Evolutionary conservation across 2,329 filamentous ascomycete genomes (phyloP).

Genomic region (Fusarium xylarioides): DNA sequence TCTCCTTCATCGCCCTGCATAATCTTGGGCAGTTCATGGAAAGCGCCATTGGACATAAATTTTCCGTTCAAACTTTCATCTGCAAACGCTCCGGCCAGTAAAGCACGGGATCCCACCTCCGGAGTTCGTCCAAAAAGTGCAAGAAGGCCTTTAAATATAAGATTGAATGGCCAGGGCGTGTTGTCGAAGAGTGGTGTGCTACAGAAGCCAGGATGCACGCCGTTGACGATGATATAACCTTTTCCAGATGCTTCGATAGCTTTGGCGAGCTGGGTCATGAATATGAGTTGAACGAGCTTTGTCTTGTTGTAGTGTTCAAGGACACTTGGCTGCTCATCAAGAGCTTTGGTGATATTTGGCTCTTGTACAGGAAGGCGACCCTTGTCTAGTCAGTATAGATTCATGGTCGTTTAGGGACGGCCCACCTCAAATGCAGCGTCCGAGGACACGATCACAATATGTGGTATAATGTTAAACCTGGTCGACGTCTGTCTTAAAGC

Average conservation of each 20-base stretch:
- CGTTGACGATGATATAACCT: conserved; percentile 51
- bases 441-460: conserved; percentile 52
- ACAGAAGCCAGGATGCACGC: conserved; percentile 54
- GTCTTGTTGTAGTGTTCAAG: conserved; percentile 42
- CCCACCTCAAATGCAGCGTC: conserved; percentile 41
- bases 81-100: conserved; percentile 50
- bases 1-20: conserved; percentile 50
- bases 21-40: conserved; percentile 34
- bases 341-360: conserved; percentile 46
- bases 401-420: neutral
- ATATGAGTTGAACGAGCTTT: conserved; percentile 46
- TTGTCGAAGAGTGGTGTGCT: conserved; percentile 51
- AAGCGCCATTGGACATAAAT: conserved; percentile 50
- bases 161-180: conserved; percentile 43
- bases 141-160: conserved; percentile 23
- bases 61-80: conserved; percentile 52
- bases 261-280: conserved; percentile 47
- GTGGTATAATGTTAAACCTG: conserved; percentile 47
- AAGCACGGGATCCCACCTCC: conserved; percentile 52
- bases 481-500: conserved; percentile 49
- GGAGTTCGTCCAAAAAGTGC: conserved; percentile 47
- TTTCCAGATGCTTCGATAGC: conserved; percentile 43
- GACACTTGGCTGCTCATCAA: conserved; percentile 39
- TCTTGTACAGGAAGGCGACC: conserved; percentile 49
- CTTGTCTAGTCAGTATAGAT: neutral